Evolutionary conservation across 345 rosid species (phyloP), one percentile per base, ranked within the genome.

Genomic region (Clarkia xantiana): DNA sequence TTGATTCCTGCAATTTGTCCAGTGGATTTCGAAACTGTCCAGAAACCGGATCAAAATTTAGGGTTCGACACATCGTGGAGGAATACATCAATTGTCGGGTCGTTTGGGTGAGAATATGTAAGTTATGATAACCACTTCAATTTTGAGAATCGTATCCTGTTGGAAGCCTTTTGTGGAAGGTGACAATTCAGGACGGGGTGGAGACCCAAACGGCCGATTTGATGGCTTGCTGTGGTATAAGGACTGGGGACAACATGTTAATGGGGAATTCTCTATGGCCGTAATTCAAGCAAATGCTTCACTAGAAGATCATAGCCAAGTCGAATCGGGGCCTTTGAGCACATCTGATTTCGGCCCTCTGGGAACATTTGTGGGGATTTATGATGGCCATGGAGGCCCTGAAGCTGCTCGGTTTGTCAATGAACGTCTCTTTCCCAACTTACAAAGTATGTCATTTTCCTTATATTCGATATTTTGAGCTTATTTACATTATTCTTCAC

Each of bases 381-480:
- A 87, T n/a, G 96, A 93, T 61, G 99, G 95, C 22, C 99, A 87
- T 76, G 99, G 99, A 63, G 96, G 99, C 58, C 87, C 99, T 7
- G 99, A 93, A 71, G 78, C 99, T 45, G 83, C 99, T 39, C 70
- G 63, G 20, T 91, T 84, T 59, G 84, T 87, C 2, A 87, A 84
- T 56, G 75, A 93, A 6, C 78, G 58, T 46, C 81, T 87, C 17
- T 93, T 82, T 23, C 51, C 60, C 41, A 68, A 93, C 52, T 63
- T 93, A 57, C 82, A 73, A 73, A 76, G 94, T 84, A 80, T 19
- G 87, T 46, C 51, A n/a, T 44, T 71, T 40, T 42, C 40, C 54
- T 18, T 6, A 13, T 40, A 25, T 29, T 49, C 14, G 4, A 14
- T 18, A 17, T 10, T 10, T 11, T 12, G 25, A 48, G 15, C 18